These are phyloP conservation scores for Alternaria dauci DNA, from an alignment of 2,329 filamentous ascomycete species.

Conservation along the genomic window DNA sequence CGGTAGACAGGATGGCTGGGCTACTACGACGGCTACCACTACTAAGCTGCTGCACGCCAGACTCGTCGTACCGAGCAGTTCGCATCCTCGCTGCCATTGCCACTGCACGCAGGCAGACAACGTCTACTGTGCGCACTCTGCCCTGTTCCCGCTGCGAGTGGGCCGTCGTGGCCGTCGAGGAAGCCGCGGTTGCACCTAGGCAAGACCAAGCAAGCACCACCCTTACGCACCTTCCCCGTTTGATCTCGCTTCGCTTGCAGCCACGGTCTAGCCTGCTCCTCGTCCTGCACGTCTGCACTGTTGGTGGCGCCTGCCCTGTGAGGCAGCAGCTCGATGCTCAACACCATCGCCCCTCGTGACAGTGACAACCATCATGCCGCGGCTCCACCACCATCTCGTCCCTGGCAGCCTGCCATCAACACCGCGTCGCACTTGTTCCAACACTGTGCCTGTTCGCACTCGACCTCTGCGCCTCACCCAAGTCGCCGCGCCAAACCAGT, in stretches of 20 bases:
- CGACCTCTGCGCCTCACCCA: constrained; percentile 15
- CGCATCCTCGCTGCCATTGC: neutral
- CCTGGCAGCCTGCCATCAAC: neutral
- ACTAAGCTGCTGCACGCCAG: neutral
- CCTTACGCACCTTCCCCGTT: constrained; percentile 26
- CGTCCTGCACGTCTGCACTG: constrained; percentile 9
- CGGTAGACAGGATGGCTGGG: neutral
- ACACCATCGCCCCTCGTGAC: constrained; percentile 15
- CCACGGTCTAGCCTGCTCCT: constrained; percentile 21
- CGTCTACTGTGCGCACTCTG: neutral
- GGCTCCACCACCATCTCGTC: constrained; percentile 1
- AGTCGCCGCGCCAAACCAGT: constrained; percentile 38
- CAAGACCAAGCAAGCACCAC: constrained; percentile 3
- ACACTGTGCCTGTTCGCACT: neutral
- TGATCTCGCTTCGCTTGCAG: constrained; percentile 22
- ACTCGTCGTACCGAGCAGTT: neutral
- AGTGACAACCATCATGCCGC: neutral
- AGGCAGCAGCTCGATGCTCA: constrained; percentile 10
- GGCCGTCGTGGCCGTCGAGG: constrained; percentile 1
- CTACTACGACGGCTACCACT: too few species aligned
- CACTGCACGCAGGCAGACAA: too few species aligned
- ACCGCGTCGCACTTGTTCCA: neutral
- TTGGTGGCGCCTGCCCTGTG: constrained; percentile 21
- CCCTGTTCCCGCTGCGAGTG: neutral
- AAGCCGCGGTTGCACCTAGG: constrained; percentile 16